Evolutionary conservation across 2,329 filamentous ascomycete genomes (phyloP), one percentile per base, ranked within the genome.

Genomic region (Xenoacremonium recifei): DNA sequence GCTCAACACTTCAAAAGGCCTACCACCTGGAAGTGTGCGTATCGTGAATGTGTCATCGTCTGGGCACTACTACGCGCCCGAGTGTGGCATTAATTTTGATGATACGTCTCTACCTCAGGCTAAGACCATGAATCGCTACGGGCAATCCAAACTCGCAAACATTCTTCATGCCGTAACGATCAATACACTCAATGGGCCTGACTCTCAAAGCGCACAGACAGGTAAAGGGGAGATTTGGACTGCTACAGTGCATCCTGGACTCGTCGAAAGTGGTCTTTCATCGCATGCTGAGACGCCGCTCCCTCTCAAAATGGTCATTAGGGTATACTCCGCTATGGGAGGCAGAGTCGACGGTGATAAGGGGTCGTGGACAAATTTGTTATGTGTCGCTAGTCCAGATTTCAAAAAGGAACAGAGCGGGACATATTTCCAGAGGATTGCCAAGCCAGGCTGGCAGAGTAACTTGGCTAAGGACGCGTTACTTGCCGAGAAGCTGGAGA

Each of bases 61-160:
- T 0, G 51, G 49, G 1, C 51, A 54, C 2, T 3, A 41, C 1
- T 12, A n/a, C 5, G 47, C 51, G 1, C 51, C 51, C 4, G 48
- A 50, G 16, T 16, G 4, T 1, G 49, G 51, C 0, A 54, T 54
- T 12, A 39, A 49, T 10, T 50, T 54, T 1, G 29, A 32, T 0
- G 37, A 54, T 2, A 17, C 35, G 2, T 13, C 38, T 0, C 41
- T 54, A 5, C 37, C 36, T 1, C 40, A 49, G 0, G 31, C 17
- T 10, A 16, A 16, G 5, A 33, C 30, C 0, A 31, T 42, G 34
- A 23, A 37, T 1, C 49, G 52, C 0, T 55, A 55, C 20, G 52
- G 52, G 0, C 49, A 55, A 12, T 40, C 40, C 17, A 55, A 55
- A 15, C 44, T 55, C 1, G 52, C 34, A 31, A 55, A 55, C 5